Evolutionary conservation across 176 grass and related monocot species (phyloP).

Genomic region (Chloris gayana): DNA sequence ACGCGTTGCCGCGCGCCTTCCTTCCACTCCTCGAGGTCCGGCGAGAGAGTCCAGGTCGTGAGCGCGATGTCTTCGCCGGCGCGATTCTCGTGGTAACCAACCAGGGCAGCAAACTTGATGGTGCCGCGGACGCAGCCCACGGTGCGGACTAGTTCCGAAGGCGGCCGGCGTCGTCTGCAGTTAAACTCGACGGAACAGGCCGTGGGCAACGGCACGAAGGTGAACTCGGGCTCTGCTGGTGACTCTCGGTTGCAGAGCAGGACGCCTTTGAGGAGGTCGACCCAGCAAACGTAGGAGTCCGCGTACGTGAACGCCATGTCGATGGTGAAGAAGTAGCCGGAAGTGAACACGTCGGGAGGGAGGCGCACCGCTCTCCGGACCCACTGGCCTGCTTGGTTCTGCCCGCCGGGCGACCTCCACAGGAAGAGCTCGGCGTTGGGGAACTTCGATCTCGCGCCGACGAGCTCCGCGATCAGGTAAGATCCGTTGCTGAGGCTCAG

Average conservation of each 20-base stretch:
- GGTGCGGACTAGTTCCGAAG: no score
- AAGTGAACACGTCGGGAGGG: background rate
- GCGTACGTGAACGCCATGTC: background rate
- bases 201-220: background rate
- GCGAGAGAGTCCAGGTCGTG: no score
- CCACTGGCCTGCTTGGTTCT: background rate
- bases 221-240: background rate
- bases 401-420: background rate
- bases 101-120: no score
- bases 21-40: no score
- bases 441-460: background rate
- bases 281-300: background rate
- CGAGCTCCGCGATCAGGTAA: constrained; percentile 14
- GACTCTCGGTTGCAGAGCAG: background rate
- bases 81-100: no score
- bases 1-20: no score
- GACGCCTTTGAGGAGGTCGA: background rate
- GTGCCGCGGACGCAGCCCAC: no score
- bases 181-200: no score
- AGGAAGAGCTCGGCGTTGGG: background rate
- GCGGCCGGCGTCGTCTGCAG: no score
- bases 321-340: background rate
- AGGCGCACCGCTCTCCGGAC: background rate
- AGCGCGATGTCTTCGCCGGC: no score
- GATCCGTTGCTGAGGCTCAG: background rate